Percentiles rank a stretch among this genome's conserved stretches.
These are phyloP conservation scores for Neospora caninum DNA, from an alignment of 169 alveolate genomes.

Conservation along the genomic window DNA sequence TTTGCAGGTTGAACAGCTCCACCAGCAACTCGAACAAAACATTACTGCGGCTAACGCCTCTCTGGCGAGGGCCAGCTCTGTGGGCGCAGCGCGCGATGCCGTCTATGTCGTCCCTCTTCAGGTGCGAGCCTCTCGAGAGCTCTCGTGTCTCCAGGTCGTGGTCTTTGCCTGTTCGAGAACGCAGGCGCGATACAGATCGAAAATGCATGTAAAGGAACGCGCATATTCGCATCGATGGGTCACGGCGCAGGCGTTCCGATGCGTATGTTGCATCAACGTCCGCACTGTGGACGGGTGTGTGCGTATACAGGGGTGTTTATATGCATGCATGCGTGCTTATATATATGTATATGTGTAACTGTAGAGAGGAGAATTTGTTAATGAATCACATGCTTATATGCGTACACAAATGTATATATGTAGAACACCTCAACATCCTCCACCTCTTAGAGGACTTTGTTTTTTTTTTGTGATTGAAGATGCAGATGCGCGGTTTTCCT, in stretches of 20 bases:
- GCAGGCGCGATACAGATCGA: not conserved
- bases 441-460: not conserved
- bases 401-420: not conserved
- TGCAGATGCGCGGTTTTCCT: too few relatives aligned
- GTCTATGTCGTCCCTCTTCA: conserved; percentile 20
- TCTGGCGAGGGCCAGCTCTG: not conserved
- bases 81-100: conserved; percentile 9
- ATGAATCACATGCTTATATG: not conserved
- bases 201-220: too few relatives aligned
- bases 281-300: too few relatives aligned
- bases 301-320: not conserved
- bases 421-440: too few relatives aligned
- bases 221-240: too few relatives aligned
- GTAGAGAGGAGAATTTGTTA: not conserved
- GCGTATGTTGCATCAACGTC: too few relatives aligned
- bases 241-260: too few relatives aligned
- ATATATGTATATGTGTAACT: not conserved
- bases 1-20: conserved; percentile 27
- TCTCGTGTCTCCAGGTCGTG: not conserved
- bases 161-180: too few relatives aligned
- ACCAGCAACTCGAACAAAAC: conserved; percentile 19
- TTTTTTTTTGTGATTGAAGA: not conserved
- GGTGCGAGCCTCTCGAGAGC: not conserved
- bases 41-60: conserved; percentile 13
- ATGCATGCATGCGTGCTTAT: not conserved